phyloP scores from a whole-genome alignment of 2,329 filamentous ascomycete genomes.

The Colletotrichum graminicola region DNA sequence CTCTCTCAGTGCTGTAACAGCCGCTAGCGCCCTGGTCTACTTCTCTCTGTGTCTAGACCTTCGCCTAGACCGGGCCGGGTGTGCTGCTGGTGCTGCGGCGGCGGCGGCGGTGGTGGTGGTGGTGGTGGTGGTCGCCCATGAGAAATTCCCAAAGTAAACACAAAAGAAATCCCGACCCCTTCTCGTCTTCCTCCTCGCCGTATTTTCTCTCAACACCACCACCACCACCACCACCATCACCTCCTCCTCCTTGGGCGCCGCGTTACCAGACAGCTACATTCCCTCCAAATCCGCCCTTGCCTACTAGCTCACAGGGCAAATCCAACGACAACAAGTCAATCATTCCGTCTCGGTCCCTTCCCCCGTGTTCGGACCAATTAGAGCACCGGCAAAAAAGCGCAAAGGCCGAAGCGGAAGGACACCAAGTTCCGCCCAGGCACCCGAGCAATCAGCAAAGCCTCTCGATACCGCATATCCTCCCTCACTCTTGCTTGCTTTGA shows the following conservation, averaged over 20 bases:
- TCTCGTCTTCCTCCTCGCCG: constrained; percentile 21
- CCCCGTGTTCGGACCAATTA: constrained; percentile 23
- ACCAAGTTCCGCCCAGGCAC: constrained; percentile 3
- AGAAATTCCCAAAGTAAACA: constrained; percentile 41
- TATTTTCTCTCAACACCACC: constrained; percentile 27
- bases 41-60: background rate
- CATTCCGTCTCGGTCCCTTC: constrained; percentile 14
- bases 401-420: constrained; percentile 19
- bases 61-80: background rate
- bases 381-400: constrained; percentile 25
- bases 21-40: constrained; percentile 26
- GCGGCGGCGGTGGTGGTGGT: background rate
- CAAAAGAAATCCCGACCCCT: constrained; percentile 38
- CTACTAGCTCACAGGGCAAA: constrained; percentile 25
- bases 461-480: background rate
- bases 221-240: constrained; percentile 10
- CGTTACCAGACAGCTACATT: constrained; percentile 24
- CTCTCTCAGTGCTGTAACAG: background rate
- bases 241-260: constrained; percentile 26
- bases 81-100: too few species aligned
- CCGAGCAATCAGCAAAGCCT: constrained; percentile 24
- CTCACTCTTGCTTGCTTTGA: constrained; percentile 25
- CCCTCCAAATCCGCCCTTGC: background rate
- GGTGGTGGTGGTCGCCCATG: constrained; percentile 2
- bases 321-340: constrained; percentile 3